Base-by-base conservation (phyloP, 73 alveolate genomes). In the Tetrahymena borealis region DNA sequence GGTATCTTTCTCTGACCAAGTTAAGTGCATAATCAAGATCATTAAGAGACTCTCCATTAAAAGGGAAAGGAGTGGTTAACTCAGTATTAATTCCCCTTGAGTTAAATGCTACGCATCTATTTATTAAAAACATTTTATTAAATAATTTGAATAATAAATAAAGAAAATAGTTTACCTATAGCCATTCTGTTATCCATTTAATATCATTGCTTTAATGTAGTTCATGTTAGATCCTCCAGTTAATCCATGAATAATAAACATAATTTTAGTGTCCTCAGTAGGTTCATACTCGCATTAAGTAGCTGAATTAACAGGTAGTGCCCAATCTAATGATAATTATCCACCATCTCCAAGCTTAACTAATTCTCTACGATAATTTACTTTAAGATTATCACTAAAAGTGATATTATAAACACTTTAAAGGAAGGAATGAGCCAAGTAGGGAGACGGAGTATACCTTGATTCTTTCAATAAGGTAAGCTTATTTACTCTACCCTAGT, bases 141-240 rank as follows among this genome's bases (percentile, higher is more conserved):
- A 38, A 41, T 37, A 90, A 33, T 79, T 92, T 90, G 35, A 41
- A 16, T 79, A 90, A 16, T 39, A 91, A 20, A 38, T 39, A 6
- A 92, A 39, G 7, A 85, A 90, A n/a, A 93, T 39, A 39, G 18
- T 85, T 20, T 92, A 93, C 78, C 91, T 85, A 39, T 91, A 35
- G 8, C 90, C 95, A 40, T 92, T 92, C 32, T 92, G 36, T 38
- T 93, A 39, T 39, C 78, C 91, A 35, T 79, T 60, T 35, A 90
- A 93, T 10, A 93, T 92, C 39, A 93, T 92, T 39, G 90, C 91
- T 90, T 85, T 93, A n/a, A 93, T 93, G 38, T 93, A 93, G 33
- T 93, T 93, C 33, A 90, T 39, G 28, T 93, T 92, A 31, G 95
- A 93, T 0, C 95, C 95, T 32, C 95, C 95, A 31, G 95, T 93